These are phyloP conservation scores for Exophiala aquamarina DNA, from an alignment of 2,329 filamentous ascomycete species.

Conservation along the genomic window DNA sequence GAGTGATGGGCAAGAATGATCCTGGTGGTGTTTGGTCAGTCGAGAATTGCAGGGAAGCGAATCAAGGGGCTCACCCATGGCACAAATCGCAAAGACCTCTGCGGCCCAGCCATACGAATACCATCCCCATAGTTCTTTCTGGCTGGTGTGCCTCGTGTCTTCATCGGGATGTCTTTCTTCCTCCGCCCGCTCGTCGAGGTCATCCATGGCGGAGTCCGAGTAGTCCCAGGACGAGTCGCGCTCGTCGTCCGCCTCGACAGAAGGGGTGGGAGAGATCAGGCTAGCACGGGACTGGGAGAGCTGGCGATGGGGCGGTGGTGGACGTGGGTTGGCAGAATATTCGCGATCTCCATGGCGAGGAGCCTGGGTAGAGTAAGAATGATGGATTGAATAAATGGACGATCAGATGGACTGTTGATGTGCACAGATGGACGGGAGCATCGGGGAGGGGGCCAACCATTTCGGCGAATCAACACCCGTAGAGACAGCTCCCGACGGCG, in stretches of 20 bases:
- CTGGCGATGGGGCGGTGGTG: conserved; percentile 8
- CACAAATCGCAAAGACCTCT: conserved; percentile 94
- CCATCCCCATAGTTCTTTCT: conserved; percentile 87
- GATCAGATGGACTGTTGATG: too few species aligned
- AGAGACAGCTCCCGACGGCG: too few species aligned
- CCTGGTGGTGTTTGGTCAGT: conserved; percentile 49
- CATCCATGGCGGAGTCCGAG: conserved; percentile 37
- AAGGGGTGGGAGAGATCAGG: conserved; percentile 58
- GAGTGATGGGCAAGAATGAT: conserved; percentile 91
- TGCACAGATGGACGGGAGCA: too few species aligned
- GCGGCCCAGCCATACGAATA: conserved; percentile 96
- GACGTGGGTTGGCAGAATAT: neutral
- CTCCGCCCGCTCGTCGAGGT: conserved; percentile 26
- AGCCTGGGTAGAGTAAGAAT: conserved; percentile 24
- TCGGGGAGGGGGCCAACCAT: too few species aligned
- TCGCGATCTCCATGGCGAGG: conserved; percentile 24
- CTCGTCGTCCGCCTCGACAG: conserved; percentile 71
- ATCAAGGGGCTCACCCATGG: conserved; percentile 55
- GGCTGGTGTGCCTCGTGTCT: conserved; percentile 83
- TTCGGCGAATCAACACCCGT: too few species aligned
- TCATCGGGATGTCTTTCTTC: conserved; percentile 69
- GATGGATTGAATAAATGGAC: too few species aligned
- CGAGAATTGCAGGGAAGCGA: neutral
- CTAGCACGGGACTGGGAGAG: conserved; percentile 52
- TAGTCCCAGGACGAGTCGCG: conserved; percentile 27